These are phyloP conservation scores for Anacardium occidentale DNA, from an alignment of 345 rosid species.

Conservation along the genomic window DNA sequence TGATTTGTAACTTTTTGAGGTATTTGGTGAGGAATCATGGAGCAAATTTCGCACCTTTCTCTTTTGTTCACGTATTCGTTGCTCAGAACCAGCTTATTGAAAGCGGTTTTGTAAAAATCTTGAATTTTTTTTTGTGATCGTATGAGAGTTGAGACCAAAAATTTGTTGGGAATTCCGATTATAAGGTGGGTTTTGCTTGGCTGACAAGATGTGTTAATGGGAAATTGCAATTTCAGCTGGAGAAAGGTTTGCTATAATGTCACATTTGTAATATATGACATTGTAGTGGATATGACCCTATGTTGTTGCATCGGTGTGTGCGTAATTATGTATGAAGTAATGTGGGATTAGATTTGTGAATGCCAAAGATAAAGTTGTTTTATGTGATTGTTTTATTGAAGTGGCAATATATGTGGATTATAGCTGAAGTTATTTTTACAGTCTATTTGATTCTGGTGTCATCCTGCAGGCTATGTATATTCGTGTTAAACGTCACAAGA, in stretches of 20 bases:
- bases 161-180: background rate
- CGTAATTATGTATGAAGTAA: background rate
- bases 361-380: too few species aligned
- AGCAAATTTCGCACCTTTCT: background rate
- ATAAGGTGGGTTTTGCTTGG: background rate
- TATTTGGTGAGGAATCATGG: background rate
- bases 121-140: background rate
- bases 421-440: too few species aligned
- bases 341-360: background rate
- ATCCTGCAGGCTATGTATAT: slow-evolving; percentile 77
- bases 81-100: background rate
- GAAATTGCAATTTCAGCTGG: too few species aligned
- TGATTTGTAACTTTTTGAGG: background rate
- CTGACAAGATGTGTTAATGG: too few species aligned
- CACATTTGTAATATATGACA: too few species aligned
- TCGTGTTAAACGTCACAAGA: slow-evolving; percentile 82
- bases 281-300: too few species aligned
- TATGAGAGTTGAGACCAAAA: background rate
- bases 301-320: background rate
- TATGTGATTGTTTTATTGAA: too few species aligned
- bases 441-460: slow-evolving; percentile 10
- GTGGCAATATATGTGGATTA: too few species aligned
- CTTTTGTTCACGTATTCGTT: background rate
- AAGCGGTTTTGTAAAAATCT: background rate
- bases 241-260: too few species aligned